Evolutionary conservation across 208 protist species (phyloP).

Genomic region (Leishmania arabica): DNA sequence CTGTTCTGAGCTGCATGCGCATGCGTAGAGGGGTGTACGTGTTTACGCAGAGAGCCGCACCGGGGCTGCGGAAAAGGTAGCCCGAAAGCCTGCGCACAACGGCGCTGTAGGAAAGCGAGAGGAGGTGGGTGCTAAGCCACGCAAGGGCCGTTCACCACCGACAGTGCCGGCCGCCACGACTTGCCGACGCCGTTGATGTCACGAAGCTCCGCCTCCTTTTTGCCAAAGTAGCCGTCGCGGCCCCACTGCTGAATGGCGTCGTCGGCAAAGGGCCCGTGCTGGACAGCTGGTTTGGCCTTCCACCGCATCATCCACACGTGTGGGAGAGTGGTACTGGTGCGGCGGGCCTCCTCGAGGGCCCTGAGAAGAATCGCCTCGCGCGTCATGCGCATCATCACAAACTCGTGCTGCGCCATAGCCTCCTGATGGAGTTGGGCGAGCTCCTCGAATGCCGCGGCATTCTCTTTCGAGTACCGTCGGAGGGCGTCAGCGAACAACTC

Average conservation of each 20-base stretch:
- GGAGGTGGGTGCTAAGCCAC: background rate
- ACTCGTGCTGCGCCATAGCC: conserved; percentile 33
- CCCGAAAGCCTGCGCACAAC: background rate
- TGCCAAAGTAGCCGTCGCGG: conserved; percentile 35
- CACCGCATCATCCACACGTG: conserved; percentile 43
- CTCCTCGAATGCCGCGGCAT: conserved; percentile 7
- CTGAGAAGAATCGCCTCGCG: conserved; percentile 40
- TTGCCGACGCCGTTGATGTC: conserved; percentile 26
- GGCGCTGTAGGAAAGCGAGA: background rate
- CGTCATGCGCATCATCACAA: conserved; percentile 42
- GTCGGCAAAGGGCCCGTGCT: conserved; percentile 37
- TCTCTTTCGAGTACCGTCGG: conserved; percentile 26
- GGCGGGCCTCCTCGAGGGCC: conserved; percentile 25
- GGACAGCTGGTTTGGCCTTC: conserved; percentile 20
- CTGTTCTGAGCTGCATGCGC: background rate
- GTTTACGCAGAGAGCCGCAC: background rate
- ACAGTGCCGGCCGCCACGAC: conserved; percentile 15
- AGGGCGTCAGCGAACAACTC: conserved; percentile 32
- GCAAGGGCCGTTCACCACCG: background rate
- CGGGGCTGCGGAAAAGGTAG: background rate
- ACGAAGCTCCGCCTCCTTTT: conserved; percentile 37
- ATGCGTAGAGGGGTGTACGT: background rate
- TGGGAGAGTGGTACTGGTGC: conserved; percentile 10
- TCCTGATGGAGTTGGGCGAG: conserved; percentile 34
- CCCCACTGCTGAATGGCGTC: conserved; percentile 34